phyloP scores from a whole-genome alignment of 345 rosid genomes.

The Camelina neglecta region DNA sequence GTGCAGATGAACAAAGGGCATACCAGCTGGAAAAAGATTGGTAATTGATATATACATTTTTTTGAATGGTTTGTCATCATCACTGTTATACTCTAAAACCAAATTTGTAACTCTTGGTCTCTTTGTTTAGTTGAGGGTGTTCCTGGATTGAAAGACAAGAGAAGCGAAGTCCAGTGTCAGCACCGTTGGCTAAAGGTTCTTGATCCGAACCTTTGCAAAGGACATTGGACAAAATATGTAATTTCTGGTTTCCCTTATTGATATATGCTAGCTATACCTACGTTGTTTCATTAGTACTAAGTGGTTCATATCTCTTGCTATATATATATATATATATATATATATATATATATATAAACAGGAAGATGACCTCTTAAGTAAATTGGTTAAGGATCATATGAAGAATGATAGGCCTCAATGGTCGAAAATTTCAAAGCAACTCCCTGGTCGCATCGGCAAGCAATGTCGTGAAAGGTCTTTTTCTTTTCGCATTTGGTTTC shows the following conservation, averaged over 20 bases:
- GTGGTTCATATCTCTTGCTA: background rate
- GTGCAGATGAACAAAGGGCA: background rate
- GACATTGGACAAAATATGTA: constrained; percentile 31
- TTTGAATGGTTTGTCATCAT: background rate
- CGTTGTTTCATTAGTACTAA: background rate
- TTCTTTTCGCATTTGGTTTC: background rate
- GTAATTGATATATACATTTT: background rate
- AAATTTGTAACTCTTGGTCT: background rate
- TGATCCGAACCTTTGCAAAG: constrained; percentile 31
- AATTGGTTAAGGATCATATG: background rate
- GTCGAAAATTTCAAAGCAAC: constrained; percentile 63
- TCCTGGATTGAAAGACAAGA: constrained; percentile 8
- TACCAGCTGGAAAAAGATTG: constrained; percentile 30
- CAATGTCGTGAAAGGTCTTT: constrained; percentile 75
- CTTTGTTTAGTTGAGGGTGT: constrained; percentile 15
- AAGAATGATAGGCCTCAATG: constrained; percentile 44
- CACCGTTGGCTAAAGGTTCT: constrained; percentile 37
- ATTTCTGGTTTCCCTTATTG: background rate
- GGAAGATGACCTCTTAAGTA: constrained; percentile 25
- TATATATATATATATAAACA: background rate
- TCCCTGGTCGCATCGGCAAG: constrained; percentile 74
- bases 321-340: no score
- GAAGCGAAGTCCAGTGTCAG: constrained; percentile 18
- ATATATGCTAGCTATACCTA: background rate
- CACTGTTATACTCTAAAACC: background rate